These are phyloP conservation scores for Oryza meridionalis DNA, from an alignment of 176 grass and related monocot genomes.

Conservation along the genomic window DNA sequence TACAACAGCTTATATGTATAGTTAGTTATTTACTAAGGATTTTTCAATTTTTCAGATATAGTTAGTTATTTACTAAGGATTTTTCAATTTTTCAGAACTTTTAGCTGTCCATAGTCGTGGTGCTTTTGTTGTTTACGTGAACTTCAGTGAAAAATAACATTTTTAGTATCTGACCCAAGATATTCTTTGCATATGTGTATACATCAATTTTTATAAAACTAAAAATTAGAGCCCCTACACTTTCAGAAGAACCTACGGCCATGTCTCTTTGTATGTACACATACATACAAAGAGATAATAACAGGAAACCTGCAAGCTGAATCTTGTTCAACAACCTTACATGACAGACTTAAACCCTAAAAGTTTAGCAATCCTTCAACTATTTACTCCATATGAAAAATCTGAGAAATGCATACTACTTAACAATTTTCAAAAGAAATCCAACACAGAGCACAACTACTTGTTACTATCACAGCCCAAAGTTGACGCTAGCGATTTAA, in stretches of 20 bases:
- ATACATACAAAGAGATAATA: background rate
- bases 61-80: background rate
- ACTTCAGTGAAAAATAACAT: background rate
- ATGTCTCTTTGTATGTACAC: background rate
- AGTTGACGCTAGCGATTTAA: background rate
- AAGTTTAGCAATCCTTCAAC: background rate
- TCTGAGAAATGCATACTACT: background rate
- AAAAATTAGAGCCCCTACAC: background rate
- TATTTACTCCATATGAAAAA: background rate
- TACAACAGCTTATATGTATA: constrained; percentile 2
- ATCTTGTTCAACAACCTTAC: background rate
- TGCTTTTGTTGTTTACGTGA: background rate
- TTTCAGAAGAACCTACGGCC: background rate
- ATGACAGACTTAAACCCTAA: background rate
- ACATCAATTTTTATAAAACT: background rate
- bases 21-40: too few relatives aligned
- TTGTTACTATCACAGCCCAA: constrained; percentile 3
- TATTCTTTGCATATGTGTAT: background rate
- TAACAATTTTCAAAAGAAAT: background rate
- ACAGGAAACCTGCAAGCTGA: background rate
- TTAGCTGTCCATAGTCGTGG: background rate
- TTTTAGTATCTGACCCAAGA: background rate
- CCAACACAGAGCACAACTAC: too few relatives aligned
- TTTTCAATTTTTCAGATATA: too few relatives aligned
- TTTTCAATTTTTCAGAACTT: background rate